Conservation (phyloP, 805 yeast genomes). For the Cyberlindnera americana region DNA sequence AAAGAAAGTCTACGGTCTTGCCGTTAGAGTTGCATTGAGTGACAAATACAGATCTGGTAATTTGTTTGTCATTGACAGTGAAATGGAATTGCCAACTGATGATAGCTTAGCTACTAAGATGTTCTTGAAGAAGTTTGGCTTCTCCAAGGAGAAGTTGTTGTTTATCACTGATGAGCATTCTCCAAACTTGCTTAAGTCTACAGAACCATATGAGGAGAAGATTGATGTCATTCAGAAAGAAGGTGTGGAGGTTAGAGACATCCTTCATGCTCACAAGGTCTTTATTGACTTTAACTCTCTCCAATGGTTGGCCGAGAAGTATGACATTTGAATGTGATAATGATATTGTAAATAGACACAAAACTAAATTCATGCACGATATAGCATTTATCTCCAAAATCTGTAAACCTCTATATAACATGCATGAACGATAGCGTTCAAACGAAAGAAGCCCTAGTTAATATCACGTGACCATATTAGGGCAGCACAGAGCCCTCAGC, state of each 20-base stretch:
- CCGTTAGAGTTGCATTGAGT: slow-evolving; percentile 79
- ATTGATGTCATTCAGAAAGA: slow-evolving; percentile 70
- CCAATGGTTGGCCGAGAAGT: slow-evolving; percentile 45
- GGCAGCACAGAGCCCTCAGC: not conserved
- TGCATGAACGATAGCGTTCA: not conserved
- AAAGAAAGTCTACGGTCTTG: slow-evolving; percentile 64
- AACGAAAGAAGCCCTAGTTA: not conserved
- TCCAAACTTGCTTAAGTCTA: slow-evolving; percentile 56
- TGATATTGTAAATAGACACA: slow-evolving; percentile 15
- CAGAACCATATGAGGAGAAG: slow-evolving; percentile 47
- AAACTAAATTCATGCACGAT: slow-evolving; percentile 1
- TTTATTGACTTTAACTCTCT: slow-evolving; percentile 72
- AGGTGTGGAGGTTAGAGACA: slow-evolving; percentile 77
- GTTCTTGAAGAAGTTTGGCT: slow-evolving; percentile 45
- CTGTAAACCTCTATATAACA: not conserved
- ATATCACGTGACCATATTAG: slow-evolving; percentile 3
- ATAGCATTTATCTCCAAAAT: not conserved
- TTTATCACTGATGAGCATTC: slow-evolving; percentile 63
- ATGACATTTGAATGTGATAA: slow-evolving; percentile 11
- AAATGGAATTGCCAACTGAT: slow-evolving; percentile 34
- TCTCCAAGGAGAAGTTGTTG: slow-evolving; percentile 52
- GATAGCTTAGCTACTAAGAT: slow-evolving; percentile 46
- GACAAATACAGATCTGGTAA: slow-evolving; percentile 74
- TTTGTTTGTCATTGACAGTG: slow-evolving; percentile 58
- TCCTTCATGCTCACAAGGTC: slow-evolving; percentile 74